Base-by-base conservation (phyloP, 2,329 filamentous ascomycete genomes). In the Tolypocladium capitatum region DNA sequence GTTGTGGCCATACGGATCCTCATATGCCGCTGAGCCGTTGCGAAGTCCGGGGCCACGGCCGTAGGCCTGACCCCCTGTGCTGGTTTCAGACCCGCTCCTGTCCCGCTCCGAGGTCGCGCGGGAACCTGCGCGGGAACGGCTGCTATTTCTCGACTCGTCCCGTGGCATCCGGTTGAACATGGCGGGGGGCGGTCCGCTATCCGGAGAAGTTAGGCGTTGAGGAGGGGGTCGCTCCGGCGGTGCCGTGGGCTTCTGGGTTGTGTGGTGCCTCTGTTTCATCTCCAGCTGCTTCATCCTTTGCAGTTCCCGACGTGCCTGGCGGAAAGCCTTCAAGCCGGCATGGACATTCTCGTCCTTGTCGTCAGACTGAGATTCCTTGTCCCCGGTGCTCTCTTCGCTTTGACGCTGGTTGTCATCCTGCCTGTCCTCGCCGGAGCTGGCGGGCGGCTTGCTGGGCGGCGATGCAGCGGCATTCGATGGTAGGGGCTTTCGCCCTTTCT, bases 401-500 rank as follows among this genome's bases (percentile, higher is more conserved):
- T 24, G 30, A 16, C 27, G 18, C 18, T 18, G 30, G 38, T 3
- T 45, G 30, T 34, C 30, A 43, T 18, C 24, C 42, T 8, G 11
- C n/a, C 20, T 21, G 24, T 46, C 27, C 43, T 46, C 43, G 18
- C 3, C 5, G 21, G 3, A 31, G 4, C 57, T 57, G 7, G 52
- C 51, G 1, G 60, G 59, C 30, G 58, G 55, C 51, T 67, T 71
- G 13, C 58, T 57, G 4, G 69, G 64, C 11, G 68, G 69, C 1
- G 68, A 62, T 13, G 63, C 66, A 35, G 62, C 67, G 53, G 69
- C 65, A 3, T 66, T 66, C 4, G 66, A 55, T 9, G 65, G 61
- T 9, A 73, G 72, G 14, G 83, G 62, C 3, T 80, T 80, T 11
- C 82, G 70, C 60, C 81, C 75, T 62, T 80, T 84, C 60, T 76